A percentile compares a stretch with the other conserved stretches of the same genome.
Conservation (phyloP, 371 early-diverging fungal species). For the Rhizopus microsporus region DNA sequence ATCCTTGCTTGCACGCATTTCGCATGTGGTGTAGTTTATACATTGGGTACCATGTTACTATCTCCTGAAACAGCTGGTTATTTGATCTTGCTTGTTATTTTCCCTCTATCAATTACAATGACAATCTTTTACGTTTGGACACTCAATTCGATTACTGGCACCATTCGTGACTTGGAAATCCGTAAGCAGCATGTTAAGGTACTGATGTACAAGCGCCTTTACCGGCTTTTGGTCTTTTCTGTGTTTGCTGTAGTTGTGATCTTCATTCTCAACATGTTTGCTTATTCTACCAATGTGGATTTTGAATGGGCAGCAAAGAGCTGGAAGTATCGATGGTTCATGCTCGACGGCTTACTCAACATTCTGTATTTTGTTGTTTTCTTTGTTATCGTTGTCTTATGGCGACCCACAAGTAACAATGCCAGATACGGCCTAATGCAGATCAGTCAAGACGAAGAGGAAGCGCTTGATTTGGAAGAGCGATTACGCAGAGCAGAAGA, state of each 20-base stretch:
- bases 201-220: conserved; percentile 86
- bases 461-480: conserved; percentile 61
- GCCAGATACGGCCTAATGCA: conserved; percentile 71
- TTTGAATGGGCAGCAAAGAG: conserved; percentile 74
- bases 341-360: conserved; percentile 88
- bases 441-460: conserved; percentile 59
- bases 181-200: conserved; percentile 88
- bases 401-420: conserved; percentile 94
- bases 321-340: conserved; percentile 91
- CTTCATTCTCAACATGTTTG: conserved; percentile 81
- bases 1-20: conserved; percentile 82
- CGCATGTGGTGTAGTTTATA: conserved; percentile 85
- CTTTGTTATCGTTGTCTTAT: conserved; percentile 75
- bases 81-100: conserved; percentile 76
- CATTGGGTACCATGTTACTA: conserved; percentile 77
- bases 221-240: conserved; percentile 76
- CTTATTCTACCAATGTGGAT: conserved; percentile 60
- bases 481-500: conserved; percentile 53
- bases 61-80: conserved; percentile 72
- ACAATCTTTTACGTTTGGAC: conserved; percentile 95
- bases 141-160: conserved; percentile 41
- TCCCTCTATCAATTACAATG: conserved; percentile 90
- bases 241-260: conserved; percentile 72
- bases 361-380: conserved; percentile 83
- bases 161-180: conserved; percentile 48